Evolutionary conservation across 257 asterid species (phyloP).

Genomic region (Solanum medicagineum): DNA sequence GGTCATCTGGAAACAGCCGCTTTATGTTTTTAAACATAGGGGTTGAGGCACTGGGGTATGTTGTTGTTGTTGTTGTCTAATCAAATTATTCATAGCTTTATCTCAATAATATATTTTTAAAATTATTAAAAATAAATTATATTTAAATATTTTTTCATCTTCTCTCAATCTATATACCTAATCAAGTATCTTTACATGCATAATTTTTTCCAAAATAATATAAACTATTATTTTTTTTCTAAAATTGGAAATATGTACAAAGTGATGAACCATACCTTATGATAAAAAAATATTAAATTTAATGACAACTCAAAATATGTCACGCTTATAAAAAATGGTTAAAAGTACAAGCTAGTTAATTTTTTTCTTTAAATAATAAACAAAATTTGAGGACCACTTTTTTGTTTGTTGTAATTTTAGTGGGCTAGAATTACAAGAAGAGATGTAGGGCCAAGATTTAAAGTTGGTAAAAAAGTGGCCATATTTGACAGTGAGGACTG

Average conservation of each 20-base stretch:
- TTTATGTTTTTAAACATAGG: too few relatives aligned
- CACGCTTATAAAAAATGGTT: not conserved
- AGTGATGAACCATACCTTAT: not conserved
- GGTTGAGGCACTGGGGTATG: too few relatives aligned
- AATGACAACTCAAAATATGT: constrained; percentile 17
- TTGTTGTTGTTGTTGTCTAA: too few relatives aligned
- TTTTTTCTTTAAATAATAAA: not conserved
- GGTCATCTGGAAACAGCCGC: too few relatives aligned
- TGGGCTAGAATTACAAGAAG: not conserved
- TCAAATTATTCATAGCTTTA: too few relatives aligned
- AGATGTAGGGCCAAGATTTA: not conserved
- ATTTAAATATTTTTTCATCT: not conserved
- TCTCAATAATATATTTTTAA: too few relatives aligned
- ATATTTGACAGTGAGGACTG: constrained; percentile 21
- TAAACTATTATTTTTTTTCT: not conserved
- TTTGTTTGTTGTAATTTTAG: not conserved
- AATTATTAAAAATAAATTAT: too few relatives aligned
- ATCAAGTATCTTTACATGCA: not conserved
- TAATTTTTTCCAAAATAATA: not conserved
- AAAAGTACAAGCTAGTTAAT: not conserved
- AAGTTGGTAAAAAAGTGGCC: constrained; percentile 1
- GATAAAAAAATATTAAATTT: constrained; percentile 5
- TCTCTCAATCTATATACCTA: not conserved
- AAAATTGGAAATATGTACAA: not conserved
- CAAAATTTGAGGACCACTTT: not conserved